phyloP scores from a whole-genome alignment of 441 rosid genomes.

The Brassica hybrid region DNA sequence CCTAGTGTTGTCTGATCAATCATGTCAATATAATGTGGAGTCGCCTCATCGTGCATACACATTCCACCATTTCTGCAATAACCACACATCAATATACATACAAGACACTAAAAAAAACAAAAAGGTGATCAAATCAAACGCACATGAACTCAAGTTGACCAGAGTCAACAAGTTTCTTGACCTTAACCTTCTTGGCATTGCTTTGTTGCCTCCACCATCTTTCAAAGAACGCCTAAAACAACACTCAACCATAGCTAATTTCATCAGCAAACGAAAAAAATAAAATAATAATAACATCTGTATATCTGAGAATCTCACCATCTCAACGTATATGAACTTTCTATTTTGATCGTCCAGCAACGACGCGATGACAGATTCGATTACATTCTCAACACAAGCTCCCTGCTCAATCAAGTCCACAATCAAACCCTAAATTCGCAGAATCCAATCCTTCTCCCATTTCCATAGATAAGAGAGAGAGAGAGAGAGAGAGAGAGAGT shows the following conservation, averaged over 20 bases:
- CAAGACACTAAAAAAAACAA: background rate
- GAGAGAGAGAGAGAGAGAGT: background rate
- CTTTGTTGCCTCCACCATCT: constrained; percentile 89
- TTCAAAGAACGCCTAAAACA: constrained; percentile 65
- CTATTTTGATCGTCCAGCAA: constrained; percentile 74
- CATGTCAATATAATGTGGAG: constrained; percentile 69
- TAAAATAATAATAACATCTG: background rate
- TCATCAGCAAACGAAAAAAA: background rate
- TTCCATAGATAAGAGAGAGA: constrained; percentile 14
- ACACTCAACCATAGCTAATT: constrained; percentile 8
- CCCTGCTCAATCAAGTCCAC: constrained; percentile 56
- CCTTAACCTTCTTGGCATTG: constrained; percentile 53
- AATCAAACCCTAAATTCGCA: constrained; percentile 15
- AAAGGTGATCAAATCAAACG: constrained; percentile 20
- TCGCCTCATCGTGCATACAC: constrained; percentile 79
- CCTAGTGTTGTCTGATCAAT: constrained; percentile 83
- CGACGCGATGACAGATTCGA: constrained; percentile 77
- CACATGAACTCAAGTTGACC: constrained; percentile 82
- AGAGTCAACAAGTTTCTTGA: constrained; percentile 64
- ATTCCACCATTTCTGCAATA: constrained; percentile 68
- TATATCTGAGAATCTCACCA: constrained; percentile 42
- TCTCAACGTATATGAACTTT: constrained; percentile 77
- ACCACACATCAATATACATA: constrained; percentile 21
- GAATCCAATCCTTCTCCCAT: constrained; percentile 2
- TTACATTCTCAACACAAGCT: constrained; percentile 83